Evolutionary conservation across 495 filamentous ascomycete species (phyloP).

Genomic region (Rostrohypoxylon terebratum): DNA sequence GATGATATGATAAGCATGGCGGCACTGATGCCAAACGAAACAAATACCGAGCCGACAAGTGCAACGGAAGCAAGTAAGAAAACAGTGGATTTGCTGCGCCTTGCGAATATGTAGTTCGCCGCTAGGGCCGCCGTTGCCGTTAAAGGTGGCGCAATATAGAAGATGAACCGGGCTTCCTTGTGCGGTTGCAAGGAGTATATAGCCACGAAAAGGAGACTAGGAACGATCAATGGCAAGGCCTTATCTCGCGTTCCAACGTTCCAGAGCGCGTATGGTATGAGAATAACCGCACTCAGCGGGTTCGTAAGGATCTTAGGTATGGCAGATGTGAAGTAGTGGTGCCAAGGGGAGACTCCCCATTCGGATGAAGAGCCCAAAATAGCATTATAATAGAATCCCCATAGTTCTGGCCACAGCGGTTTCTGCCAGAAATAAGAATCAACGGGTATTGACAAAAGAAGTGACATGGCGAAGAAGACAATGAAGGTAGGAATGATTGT

Average conservation of each 20-base stretch:
- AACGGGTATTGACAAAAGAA: slow-evolving; percentile 74
- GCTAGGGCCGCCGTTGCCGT: slow-evolving; percentile 82
- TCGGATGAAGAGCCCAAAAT: slow-evolving; percentile 78
- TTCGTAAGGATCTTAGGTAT: slow-evolving; percentile 87
- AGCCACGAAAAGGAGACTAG: slow-evolving; percentile 76
- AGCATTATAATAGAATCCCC: slow-evolving; percentile 92
- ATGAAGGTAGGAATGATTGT: slow-evolving; percentile 76
- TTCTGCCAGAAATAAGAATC: slow-evolving; percentile 95
- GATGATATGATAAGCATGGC: slow-evolving; percentile 77
- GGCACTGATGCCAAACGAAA: slow-evolving; percentile 68
- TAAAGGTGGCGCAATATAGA: slow-evolving; percentile 84
- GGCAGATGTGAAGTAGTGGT: slow-evolving; percentile 84
- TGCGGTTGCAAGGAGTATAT: slow-evolving; percentile 89
- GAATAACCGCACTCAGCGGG: slow-evolving; percentile 70
- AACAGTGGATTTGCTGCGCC: slow-evolving; percentile 67
- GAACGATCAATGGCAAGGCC: slow-evolving; percentile 69
- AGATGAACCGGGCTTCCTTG: slow-evolving; percentile 96
- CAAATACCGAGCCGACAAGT: slow-evolving; percentile 68
- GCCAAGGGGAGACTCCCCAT: slow-evolving; percentile 88
- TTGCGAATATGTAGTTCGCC: slow-evolving; percentile 78
- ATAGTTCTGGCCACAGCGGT: slow-evolving; percentile 90
- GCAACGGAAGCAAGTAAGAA: slow-evolving; percentile 68
- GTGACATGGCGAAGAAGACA: slow-evolving; percentile 69
- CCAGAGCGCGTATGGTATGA: slow-evolving; percentile 72
- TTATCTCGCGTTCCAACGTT: slow-evolving; percentile 57